These are phyloP conservation scores for Aureobasidium sp. DNA, from an alignment of 2,329 filamentous ascomycete species.

Conservation along the genomic window DNA sequence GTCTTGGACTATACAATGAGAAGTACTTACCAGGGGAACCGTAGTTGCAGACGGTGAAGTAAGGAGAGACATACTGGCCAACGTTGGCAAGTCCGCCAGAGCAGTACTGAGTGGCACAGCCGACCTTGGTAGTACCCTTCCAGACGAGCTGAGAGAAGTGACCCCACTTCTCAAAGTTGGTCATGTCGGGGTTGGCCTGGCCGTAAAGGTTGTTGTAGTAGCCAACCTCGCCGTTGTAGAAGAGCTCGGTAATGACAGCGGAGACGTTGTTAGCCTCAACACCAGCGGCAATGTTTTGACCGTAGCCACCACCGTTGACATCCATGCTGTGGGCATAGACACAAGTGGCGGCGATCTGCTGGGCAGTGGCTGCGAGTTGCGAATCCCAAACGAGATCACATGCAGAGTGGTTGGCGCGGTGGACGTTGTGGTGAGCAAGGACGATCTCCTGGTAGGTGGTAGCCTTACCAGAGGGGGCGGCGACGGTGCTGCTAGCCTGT, in stretches of 20 bases:
- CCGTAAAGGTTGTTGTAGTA: conserved; percentile 55
- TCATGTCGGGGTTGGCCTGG: conserved; percentile 51
- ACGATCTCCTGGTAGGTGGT: conserved; percentile 35
- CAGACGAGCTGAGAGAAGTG: conserved; percentile 74
- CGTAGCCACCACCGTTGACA: conserved; percentile 60
- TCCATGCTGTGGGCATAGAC: conserved; percentile 67
- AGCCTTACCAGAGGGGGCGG: conserved; percentile 13
- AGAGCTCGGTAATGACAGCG: conserved; percentile 67
- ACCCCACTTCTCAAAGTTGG: conserved; percentile 60
- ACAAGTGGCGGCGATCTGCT: conserved; percentile 58
- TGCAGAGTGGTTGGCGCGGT: conserved; percentile 76
- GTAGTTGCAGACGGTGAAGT: conserved; percentile 89
- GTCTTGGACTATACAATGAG: conserved; percentile 16
- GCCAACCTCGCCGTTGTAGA: conserved; percentile 77
- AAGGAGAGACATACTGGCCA: conserved; percentile 41
- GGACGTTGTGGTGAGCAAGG: conserved; percentile 74
- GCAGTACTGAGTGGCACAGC: conserved; percentile 56
- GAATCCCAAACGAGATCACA: conserved; percentile 58
- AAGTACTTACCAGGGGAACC: conserved; percentile 55
- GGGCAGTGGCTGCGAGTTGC: conserved; percentile 57
- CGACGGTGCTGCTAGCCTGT: conserved; percentile 2
- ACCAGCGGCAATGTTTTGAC: conserved; percentile 84
- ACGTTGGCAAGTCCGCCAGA: conserved; percentile 44
- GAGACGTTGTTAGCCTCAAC: conserved; percentile 52
- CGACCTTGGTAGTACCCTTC: conserved; percentile 55